Evolutionary conservation across 2,329 filamentous ascomycete species (phyloP).

Genomic region (Fusarium algeriense): DNA sequence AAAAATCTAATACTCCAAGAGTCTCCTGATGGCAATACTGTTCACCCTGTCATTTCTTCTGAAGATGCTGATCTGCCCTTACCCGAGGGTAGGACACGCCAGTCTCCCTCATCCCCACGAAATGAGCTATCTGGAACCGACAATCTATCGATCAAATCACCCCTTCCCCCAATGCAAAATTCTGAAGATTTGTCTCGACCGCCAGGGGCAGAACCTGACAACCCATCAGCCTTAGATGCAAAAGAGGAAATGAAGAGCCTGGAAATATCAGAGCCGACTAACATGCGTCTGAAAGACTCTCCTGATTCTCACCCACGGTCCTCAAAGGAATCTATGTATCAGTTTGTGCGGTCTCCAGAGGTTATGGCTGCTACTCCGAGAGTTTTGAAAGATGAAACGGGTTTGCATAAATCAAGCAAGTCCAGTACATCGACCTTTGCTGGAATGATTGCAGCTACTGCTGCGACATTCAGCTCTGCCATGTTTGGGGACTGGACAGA

Average conservation of each 20-base stretch:
- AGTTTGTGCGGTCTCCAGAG: not conserved
- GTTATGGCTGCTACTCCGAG: not conserved
- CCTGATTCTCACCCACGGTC: conserved; percentile 13
- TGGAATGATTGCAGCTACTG: conserved; percentile 34
- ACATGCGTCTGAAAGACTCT: conserved; percentile 8
- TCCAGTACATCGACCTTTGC: conserved; percentile 20
- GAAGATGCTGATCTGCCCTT: not conserved
- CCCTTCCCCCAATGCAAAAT: not conserved
- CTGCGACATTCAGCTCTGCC: conserved; percentile 42
- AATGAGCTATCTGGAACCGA: not conserved
- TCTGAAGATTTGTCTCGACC: not conserved
- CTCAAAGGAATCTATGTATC: conserved; percentile 2
- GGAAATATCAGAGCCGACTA: conserved; percentile 1
- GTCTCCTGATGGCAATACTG: not conserved
- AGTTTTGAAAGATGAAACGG: not conserved
- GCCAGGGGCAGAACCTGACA: not conserved
- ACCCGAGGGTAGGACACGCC: not conserved
- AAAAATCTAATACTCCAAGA: not conserved
- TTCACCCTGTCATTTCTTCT: not conserved
- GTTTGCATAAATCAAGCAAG: not conserved
- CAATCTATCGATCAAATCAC: not conserved
- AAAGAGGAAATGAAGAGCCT: conserved; percentile 48
- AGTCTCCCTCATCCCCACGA: not conserved
- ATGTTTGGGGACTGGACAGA: conserved; percentile 46
- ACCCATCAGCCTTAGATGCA: conserved; percentile 39